Evolutionary conservation across 2,329 filamentous ascomycete genomes (phyloP), one percentile per base, ranked within the genome.

Genomic region (Paradendryphiella salina): DNA sequence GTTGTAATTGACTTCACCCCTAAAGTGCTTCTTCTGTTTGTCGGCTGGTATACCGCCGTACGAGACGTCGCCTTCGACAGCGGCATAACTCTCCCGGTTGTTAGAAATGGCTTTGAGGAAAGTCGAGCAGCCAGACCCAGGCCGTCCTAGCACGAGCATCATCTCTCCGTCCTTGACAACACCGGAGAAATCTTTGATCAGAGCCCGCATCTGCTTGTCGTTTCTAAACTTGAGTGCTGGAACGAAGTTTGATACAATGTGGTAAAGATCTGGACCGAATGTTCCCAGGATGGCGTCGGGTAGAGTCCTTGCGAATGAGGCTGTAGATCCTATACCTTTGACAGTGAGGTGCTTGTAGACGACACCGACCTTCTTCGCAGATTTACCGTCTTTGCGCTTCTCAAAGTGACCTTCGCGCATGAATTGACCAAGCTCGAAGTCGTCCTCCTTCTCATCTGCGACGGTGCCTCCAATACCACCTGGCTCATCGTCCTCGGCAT

Each of bases 181-280:
- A 14, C 87, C 87, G 3, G 79, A 84, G 66, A 89, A 89, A 57
- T 86, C 84, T 60, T 86, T 77, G 50, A 89, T 82, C 17, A 90
- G 67, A 21, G 78, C 77, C 29, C 82, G 75, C 13, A 78, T 78
- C 23, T 80, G 76, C 4, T 77, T 77, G 15, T 76, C 73, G 38
- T 76, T 76, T 5, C 77, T 75, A 38, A 82, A 71, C 32, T 72
- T 75, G 13, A 84, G 72, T 15, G 75, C 73, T 0, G 83, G 82
- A 18, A 84, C 63, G 49, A 82, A 84, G 5, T 75, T 66, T 26
- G 76, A 77, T 11, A 91, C 61, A 5, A 89, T 74, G 17, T 77
- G 80, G 69, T 89, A 93, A 1, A 93, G 75, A 70, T 93, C 89
- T 0, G 89, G 89, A 0, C 89, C 89, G 67, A 94, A 93, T 0